Percentiles rank a stretch among this genome's conserved stretches.
Evolutionary conservation across 169 alveolate species (phyloP).

Genomic region (Theileria annulata): DNA sequence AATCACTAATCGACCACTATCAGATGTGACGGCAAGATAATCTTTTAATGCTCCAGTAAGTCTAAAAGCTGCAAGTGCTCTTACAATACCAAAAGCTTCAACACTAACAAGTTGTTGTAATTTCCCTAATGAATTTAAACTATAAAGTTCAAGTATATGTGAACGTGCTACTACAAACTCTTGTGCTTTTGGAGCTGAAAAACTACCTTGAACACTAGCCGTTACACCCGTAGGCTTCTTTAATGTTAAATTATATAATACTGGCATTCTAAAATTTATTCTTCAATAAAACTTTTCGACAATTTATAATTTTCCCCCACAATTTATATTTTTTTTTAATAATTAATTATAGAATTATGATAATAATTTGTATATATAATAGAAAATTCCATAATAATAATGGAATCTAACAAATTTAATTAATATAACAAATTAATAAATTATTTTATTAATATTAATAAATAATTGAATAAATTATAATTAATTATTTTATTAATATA

Average conservation of each 20-base stretch:
- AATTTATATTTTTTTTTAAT: neutral
- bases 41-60: slow-evolving; percentile 91
- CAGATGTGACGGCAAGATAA: slow-evolving; percentile 94
- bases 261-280: slow-evolving; percentile 83
- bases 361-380: too few relatives aligned
- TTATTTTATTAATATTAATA: too few relatives aligned
- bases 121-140: slow-evolving; percentile 93
- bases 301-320: neutral
- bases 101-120: slow-evolving; percentile 84
- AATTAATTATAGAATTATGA: neutral
- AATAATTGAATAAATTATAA: too few relatives aligned
- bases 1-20: slow-evolving; percentile 94
- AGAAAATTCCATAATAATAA: neutral
- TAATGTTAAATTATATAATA: slow-evolving; percentile 93
- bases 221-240: slow-evolving; percentile 95
- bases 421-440: neutral
- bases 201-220: slow-evolving; percentile 95
- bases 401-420: neutral
- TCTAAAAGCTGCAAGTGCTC: slow-evolving; percentile 91
- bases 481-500: too few relatives aligned
- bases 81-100: slow-evolving; percentile 93
- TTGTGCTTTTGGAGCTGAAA: slow-evolving; percentile 95
- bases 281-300: too few relatives aligned
- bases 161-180: slow-evolving; percentile 97
- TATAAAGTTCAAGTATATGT: slow-evolving; percentile 89